Evolutionary conservation across 345 rosid genomes (phyloP), one percentile per base, ranked within the genome.

Genomic region (Citrus inodora): DNA sequence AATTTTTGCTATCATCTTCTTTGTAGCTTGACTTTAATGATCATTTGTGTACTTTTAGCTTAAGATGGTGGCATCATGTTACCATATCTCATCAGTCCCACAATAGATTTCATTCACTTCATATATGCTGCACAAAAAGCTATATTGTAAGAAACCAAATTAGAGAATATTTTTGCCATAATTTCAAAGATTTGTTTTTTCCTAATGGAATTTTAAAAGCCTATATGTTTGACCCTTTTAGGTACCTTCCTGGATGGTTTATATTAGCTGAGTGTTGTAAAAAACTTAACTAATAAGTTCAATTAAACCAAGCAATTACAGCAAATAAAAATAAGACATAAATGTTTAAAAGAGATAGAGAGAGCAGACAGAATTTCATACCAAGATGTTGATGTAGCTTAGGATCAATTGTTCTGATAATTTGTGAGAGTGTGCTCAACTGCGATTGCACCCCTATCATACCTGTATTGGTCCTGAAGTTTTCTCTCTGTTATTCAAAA

Each of bases 311-410:
- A 69, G 3, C 14, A 33, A 30, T 76, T 46, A 80, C 28, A 59
- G 73, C 22, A 68, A 56, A 76, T 72, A 64, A 51, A 3, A 67
- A 28, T 33, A 56, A 48, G 58, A 71, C 56, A 79, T 71, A 42
- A 69, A 56, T 68, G 28, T 32, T 58, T 16, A 21, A 13, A 13
- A n/a, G 60, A 13, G 1, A 21, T 35, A 24, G 56, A 63, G 21
- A 78, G 67, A 16, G 42, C 5, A 46, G 7, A 68, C 65, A 63
- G 48, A 51, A 46, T 5, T 9, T 32, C 83, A 42, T 91, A 92
- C 99, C 99, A 67, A 95, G 87, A 86, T 92, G 98, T 79, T 91
- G 96, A 78, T 95, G 98, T 85, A 94, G 99, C 85, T 92, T 89
- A 58, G 97, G 98, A 86, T 93, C 92, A 67, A 95, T 84, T 7